Evolutionary conservation across 805 yeast genomes (phyloP).

Genomic region (Yarrowia sp.): DNA sequence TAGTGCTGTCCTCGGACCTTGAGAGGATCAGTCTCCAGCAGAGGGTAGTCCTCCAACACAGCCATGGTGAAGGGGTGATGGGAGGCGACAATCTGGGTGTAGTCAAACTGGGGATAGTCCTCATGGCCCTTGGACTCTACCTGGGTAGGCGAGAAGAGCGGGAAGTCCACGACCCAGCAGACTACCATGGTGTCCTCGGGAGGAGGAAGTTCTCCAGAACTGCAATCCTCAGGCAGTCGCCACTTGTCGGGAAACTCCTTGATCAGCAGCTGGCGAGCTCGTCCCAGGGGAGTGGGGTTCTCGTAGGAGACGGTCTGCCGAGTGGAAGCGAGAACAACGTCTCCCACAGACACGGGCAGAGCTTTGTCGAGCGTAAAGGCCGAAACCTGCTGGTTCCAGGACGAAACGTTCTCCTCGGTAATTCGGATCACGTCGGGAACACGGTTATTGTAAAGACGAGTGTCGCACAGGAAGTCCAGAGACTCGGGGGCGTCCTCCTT

Average conservation of each 20-base stretch:
- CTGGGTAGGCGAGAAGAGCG: slow-evolving; percentile 84
- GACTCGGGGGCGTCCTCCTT: slow-evolving; percentile 2
- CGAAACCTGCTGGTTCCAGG: slow-evolving; percentile 20
- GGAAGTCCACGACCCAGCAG: slow-evolving; percentile 89
- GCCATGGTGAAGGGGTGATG: slow-evolving; percentile 99
- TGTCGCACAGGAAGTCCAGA: slow-evolving; percentile 16
- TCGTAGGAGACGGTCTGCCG: slow-evolving; percentile 71
- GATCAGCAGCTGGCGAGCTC: slow-evolving; percentile 72
- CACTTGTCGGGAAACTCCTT: slow-evolving; percentile 51
- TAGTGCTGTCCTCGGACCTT: slow-evolving; percentile 78
- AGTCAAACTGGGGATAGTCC: slow-evolving; percentile 63
- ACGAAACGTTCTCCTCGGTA: neutral
- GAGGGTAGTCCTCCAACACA: slow-evolving; percentile 61
- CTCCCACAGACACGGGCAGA: slow-evolving; percentile 65
- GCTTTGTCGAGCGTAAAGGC: neutral
- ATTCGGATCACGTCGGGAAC: slow-evolving; percentile 27
- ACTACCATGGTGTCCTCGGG: slow-evolving; percentile 27
- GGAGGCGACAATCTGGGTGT: slow-evolving; percentile 57
- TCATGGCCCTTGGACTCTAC: too few relatives aligned
- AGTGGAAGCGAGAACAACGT: slow-evolving; percentile 78
- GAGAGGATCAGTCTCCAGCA: slow-evolving; percentile 55
- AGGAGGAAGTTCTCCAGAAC: slow-evolving; percentile 14
- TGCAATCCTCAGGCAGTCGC: slow-evolving; percentile 44
- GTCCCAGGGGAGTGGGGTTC: slow-evolving; percentile 93
- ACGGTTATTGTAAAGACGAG: slow-evolving; percentile 27